These are phyloP conservation scores for Aureobasidium sp. DNA, from an alignment of 2,329 filamentous ascomycete genomes.

Conservation along the genomic window DNA sequence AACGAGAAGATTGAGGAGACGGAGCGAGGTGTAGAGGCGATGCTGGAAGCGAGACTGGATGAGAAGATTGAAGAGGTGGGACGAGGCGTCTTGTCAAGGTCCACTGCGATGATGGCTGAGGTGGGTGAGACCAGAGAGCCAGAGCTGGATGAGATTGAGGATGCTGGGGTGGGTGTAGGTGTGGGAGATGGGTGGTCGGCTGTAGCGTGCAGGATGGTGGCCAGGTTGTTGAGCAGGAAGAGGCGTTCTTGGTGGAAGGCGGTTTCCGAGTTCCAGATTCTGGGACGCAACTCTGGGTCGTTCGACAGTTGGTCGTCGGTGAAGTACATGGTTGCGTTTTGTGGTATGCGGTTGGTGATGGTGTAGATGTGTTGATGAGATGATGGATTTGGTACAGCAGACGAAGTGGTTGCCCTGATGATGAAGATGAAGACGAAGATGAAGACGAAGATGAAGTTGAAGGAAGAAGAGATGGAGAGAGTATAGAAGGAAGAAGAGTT, in stretches of 20 bases:
- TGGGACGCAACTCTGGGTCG: neutral
- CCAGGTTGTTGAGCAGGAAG: neutral
- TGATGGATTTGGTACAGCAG: neutral
- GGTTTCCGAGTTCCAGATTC: neutral
- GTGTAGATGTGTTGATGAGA: no score
- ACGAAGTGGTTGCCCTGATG: neutral
- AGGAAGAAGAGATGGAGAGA: neutral
- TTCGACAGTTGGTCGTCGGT: neutral
- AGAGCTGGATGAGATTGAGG: neutral
- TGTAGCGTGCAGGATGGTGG: neutral
- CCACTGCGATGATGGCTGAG: neutral
- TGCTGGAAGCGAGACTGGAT: neutral
- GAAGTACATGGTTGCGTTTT: neutral
- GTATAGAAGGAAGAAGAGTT: neutral
- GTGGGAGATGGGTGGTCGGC: neutral
- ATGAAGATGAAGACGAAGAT: neutral
- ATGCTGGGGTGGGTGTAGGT: neutral
- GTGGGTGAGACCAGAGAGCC: neutral
- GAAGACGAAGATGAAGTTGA: neutral
- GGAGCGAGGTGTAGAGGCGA: neutral
- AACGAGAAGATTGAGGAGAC: neutral
- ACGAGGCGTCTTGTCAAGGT: neutral
- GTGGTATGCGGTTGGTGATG: neutral
- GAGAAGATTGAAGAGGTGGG: neutral
- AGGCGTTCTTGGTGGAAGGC: neutral